Conservation (phyloP, 192 early-diverging fungal genomes). For the Umbelopsis ramanniana region DNA sequence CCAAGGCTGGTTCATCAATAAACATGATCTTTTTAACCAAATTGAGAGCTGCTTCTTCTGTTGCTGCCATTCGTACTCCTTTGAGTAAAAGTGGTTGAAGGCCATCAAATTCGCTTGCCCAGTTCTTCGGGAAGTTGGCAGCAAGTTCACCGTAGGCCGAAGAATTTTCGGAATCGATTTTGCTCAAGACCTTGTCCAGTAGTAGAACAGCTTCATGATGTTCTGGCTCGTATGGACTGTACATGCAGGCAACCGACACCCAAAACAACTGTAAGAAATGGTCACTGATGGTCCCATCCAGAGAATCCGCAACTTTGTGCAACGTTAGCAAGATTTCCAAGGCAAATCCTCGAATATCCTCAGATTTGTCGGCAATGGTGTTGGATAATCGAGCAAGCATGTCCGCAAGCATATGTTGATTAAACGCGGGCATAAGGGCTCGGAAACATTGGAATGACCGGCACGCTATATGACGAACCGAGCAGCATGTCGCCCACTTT, state of each 20-base stretch:
- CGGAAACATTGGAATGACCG: slow-evolving; percentile 86
- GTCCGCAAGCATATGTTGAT: slow-evolving; percentile 75
- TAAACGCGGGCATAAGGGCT: slow-evolving; percentile 70
- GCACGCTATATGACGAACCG: slow-evolving; percentile 87
- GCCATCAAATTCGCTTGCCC: slow-evolving; percentile 76
- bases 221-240: slow-evolving; percentile 78
- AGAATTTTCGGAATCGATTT: slow-evolving; percentile 47
- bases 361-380: slow-evolving; percentile 73
- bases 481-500: slow-evolving; percentile 81
- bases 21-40: slow-evolving; percentile 63
- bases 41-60: slow-evolving; percentile 58
- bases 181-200: slow-evolving; percentile 63
- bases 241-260: slow-evolving; percentile 73
- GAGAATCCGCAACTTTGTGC: slow-evolving; percentile 59
- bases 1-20: slow-evolving; percentile 59
- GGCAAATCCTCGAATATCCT: slow-evolving; percentile 83
- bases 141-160: slow-evolving; percentile 52
- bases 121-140: slow-evolving; percentile 70
- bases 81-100: slow-evolving; percentile 74
- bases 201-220: slow-evolving; percentile 70
- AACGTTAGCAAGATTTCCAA: slow-evolving; percentile 77
- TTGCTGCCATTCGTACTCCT: slow-evolving; percentile 64
- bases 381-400: slow-evolving; percentile 76
- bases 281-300: slow-evolving; percentile 58
- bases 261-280: slow-evolving; percentile 85